These are phyloP conservation scores for Nicotiana attenuata DNA, from an alignment of 257 asterid species.

Conservation along the genomic window DNA sequence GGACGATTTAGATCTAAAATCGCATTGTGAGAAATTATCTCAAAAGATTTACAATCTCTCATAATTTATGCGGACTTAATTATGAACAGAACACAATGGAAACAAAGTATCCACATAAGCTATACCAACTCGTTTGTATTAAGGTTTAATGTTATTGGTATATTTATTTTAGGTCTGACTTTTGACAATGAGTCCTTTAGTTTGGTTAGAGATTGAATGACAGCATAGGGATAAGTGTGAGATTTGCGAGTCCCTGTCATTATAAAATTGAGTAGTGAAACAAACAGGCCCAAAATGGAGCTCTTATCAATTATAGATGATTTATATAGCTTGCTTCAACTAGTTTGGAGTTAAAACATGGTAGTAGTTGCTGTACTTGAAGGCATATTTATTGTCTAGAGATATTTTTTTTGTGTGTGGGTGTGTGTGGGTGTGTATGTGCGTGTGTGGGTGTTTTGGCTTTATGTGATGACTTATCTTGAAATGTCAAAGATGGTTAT, in stretches of 20 bases:
- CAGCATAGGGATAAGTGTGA: background rate
- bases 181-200: background rate
- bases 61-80: too few species aligned
- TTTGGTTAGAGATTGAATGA: background rate
- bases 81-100: too few species aligned
- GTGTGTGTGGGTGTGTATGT: background rate
- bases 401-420: background rate
- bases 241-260: background rate
- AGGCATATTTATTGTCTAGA: background rate
- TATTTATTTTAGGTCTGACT: background rate
- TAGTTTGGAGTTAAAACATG: background rate
- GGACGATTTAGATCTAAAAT: too few species aligned
- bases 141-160: background rate
- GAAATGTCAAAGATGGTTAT: background rate
- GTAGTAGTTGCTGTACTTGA: background rate
- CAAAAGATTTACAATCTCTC: too few species aligned
- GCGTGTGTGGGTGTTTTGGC: background rate
- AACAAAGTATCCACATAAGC: too few species aligned
- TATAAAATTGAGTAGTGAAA: background rate
- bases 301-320: background rate
- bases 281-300: background rate
- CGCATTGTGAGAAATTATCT: too few species aligned
- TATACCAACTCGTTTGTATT: background rate
- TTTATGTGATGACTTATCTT: background rate
- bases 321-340: background rate